These are phyloP conservation scores for Gaeumannomyces tritici DNA, from an alignment of 2,329 filamentous ascomycete genomes.

Conservation along the genomic window DNA sequence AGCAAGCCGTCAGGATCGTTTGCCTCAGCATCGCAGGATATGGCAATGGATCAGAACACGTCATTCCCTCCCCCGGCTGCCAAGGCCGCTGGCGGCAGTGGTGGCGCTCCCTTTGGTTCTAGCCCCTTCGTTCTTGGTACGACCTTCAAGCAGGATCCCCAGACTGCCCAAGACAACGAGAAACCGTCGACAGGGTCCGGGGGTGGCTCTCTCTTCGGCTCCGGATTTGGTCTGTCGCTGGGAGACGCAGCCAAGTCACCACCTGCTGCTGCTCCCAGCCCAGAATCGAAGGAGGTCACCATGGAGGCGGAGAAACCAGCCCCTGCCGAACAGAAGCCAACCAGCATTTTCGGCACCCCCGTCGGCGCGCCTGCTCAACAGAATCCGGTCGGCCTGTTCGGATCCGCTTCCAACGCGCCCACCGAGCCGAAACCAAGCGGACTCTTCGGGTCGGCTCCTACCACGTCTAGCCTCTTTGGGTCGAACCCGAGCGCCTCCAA, in stretches of 20 bases:
- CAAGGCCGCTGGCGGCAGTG: slow-evolving; percentile 13
- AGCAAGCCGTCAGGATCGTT: slow-evolving; percentile 24
- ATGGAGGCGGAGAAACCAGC: slow-evolving; percentile 32
- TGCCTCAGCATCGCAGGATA: slow-evolving; percentile 16
- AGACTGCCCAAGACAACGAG: slow-evolving; percentile 48
- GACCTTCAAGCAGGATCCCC: slow-evolving; percentile 56
- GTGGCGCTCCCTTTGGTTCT: slow-evolving; percentile 30
- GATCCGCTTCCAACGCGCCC: background rate
- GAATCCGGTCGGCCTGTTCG: background rate
- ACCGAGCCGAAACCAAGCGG: slow-evolving; percentile 24
- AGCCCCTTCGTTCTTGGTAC: slow-evolving; percentile 57
- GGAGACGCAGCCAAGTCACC: slow-evolving; percentile 31
- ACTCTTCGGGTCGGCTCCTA: slow-evolving; percentile 31
- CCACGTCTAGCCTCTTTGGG: background rate
- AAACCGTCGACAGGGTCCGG: slow-evolving; percentile 28
- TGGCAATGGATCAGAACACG: slow-evolving; percentile 25
- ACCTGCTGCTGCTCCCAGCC: slow-evolving; percentile 10
- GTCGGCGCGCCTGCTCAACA: slow-evolving; percentile 19
- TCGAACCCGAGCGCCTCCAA: slow-evolving; percentile 11
- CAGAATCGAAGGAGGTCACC: slow-evolving; percentile 36
- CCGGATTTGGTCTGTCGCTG: slow-evolving; percentile 49
- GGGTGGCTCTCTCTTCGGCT: slow-evolving; percentile 49
- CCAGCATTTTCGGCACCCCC: slow-evolving; percentile 28
- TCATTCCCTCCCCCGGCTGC: slow-evolving; percentile 28
- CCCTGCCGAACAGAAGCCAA: slow-evolving; percentile 22